Evolutionary conservation across 108 stramenopile genomes (phyloP), one percentile per base, ranked within the genome.

Genomic region (Cyclotella choctawhatcheeana): DNA sequence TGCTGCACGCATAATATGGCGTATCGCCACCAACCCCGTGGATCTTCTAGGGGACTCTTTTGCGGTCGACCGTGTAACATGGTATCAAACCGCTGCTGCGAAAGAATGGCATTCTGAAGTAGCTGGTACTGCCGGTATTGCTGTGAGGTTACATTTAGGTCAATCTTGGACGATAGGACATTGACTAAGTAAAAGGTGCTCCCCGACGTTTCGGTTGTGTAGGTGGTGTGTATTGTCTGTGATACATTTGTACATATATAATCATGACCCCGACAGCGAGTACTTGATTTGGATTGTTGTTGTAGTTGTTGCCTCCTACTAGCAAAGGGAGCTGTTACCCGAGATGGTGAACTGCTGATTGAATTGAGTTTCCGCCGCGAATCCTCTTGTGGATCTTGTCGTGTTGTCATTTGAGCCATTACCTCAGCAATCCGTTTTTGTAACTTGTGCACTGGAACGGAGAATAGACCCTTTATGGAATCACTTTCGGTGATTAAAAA

Each of bases 61-160:
- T 50, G 25, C 6, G 92, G 92, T 44, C 88, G 77, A 64, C 89
- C 86, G 25, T 84, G 81, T 3, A 90, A 54, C 92, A 93, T 93
- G 20, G 92, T 93, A 69, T 93, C 92, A 69, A 90, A 90, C 17
- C 89, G 81, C 66, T 82, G 86, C 74, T 93, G 92, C 4, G 86
- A 82, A 16, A 88, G 69, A 72, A 93, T 87, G 43, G 88, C 86
- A 67, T 75, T 77, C 56, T 86, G 78, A 35, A 93, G 64, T 37
- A 77, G 85, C 55, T 79, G 74, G 43, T 90, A 90, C 63, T 90
- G 88, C 10, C 82, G 63, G 59, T 76, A 86, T 55, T 93, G 92
- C 53, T 87, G 76, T 1, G 92, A 88, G 26, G 82, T 77, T 29
- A 86, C 45, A 40, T 65, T 73, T 18, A 89, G 52, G 16, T 85